Conservation (phyloP, 495 filamentous ascomycete genomes). For the Trichoderma reesei region DNA sequence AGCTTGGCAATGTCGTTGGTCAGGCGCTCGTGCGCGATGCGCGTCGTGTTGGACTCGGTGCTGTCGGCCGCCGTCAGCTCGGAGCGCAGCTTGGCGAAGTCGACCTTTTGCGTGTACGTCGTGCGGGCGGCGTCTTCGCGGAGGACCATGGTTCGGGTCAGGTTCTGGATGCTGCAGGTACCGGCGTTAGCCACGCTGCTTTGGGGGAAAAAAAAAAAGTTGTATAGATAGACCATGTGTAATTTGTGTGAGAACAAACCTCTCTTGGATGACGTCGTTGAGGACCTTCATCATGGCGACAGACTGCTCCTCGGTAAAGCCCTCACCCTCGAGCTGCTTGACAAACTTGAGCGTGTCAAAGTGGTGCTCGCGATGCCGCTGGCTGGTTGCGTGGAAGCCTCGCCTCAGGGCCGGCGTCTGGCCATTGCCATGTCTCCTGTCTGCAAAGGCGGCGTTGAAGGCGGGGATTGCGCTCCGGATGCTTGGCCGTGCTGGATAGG, state of each 20-base stretch:
- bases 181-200: not conserved
- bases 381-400: constrained; percentile 62
- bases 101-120: constrained; percentile 96
- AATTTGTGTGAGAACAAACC: constrained; percentile 28
- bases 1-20: constrained; percentile 92
- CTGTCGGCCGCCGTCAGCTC: constrained; percentile 87
- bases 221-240: not conserved
- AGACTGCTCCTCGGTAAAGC: constrained; percentile 90
- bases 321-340: constrained; percentile 77
- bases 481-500: not conserved
- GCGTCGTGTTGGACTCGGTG: constrained; percentile 78
- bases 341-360: constrained; percentile 98
- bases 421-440: constrained; percentile 12
- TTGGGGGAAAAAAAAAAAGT: no score
- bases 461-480: not conserved
- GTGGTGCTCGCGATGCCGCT: constrained; percentile 68
- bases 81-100: constrained; percentile 96
- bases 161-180: constrained; percentile 73
- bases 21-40: constrained; percentile 82
- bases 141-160: constrained; percentile 97
- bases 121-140: constrained; percentile 80
- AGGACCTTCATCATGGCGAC: constrained; percentile 96
- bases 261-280: constrained; percentile 95
- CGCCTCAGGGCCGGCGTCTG: constrained; percentile 14
- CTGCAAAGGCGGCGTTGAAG: not conserved